Conservation (phyloP, 345 rosid genomes). For the Crucihimalaya himalaica region DNA sequence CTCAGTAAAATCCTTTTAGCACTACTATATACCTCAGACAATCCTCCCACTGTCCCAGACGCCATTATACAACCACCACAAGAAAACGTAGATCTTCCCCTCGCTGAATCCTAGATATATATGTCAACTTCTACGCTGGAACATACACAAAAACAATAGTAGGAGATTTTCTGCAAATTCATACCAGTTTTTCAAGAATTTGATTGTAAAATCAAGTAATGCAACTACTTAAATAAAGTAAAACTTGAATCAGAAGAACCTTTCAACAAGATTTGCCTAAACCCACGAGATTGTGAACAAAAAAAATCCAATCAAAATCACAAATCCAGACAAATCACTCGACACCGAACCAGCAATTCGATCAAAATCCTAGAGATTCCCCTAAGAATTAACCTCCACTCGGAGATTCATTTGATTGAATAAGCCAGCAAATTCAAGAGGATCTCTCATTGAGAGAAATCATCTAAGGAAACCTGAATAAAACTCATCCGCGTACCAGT, state of each 20-base stretch:
- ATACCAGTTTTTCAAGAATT: not conserved
- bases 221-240: no score
- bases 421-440: not conserved
- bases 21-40: slow-evolving; percentile 67
- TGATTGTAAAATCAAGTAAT: no score
- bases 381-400: not conserved
- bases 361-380: not conserved
- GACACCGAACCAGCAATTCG: not conserved
- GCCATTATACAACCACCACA: slow-evolving; percentile 25
- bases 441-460: not conserved
- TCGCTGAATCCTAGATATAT: not conserved
- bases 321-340: not conserved
- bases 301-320: not conserved
- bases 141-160: not conserved
- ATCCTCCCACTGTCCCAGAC: slow-evolving; percentile 44
- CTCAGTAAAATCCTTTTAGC: slow-evolving; percentile 62
- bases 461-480: not conserved
- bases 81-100: not conserved
- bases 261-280: not conserved
- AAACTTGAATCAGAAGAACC: not conserved
- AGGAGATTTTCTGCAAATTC: not conserved
- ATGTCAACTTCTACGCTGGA: not conserved
- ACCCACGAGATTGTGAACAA: not conserved
- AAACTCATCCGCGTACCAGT: not conserved
- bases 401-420: not conserved